These are phyloP conservation scores for Takakia lepidozioides DNA, from an alignment of 225 moss, liverwort and hornwort species.

Conservation along the genomic window DNA sequence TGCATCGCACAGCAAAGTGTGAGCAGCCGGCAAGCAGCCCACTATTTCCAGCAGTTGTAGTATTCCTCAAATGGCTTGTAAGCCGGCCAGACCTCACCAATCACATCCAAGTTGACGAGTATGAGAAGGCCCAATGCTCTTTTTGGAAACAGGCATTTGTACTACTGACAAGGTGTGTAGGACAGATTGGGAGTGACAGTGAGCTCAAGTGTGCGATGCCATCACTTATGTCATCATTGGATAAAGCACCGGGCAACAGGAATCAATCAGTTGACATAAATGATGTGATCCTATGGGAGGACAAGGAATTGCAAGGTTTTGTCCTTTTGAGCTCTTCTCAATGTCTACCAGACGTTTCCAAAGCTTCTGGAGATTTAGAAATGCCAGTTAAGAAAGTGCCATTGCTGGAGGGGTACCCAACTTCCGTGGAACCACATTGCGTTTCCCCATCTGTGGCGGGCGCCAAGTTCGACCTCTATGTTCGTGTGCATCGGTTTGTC, in stretches of 20 bases:
- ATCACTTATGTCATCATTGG: conserved; percentile 4
- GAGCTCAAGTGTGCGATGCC: conserved; percentile 24
- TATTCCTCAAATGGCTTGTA: conserved; percentile 44
- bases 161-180: conserved; percentile 29
- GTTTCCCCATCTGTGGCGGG: too few relatives aligned
- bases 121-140: conserved; percentile 23
- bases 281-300: conserved; percentile 45
- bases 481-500: conserved; percentile 41
- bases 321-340: conserved; percentile 19
- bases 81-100: conserved; percentile 32
- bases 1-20: conserved; percentile 31
- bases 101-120: conserved; percentile 26
- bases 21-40: conserved; percentile 40
- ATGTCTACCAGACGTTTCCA: background rate
- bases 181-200: conserved; percentile 10
- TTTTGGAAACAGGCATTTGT: conserved; percentile 34
- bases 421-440: too few relatives aligned
- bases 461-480: conserved; percentile 23
- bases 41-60: conserved; percentile 43
- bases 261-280: too few relatives aligned
- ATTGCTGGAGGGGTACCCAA: too few relatives aligned
- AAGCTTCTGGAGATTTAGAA: too few relatives aligned
- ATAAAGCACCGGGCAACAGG: conserved; percentile 24
- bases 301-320: conserved; percentile 31
- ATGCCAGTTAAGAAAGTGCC: too few relatives aligned